Conservation (phyloP, 495 filamentous ascomycete genomes). For the Penicillium verhagenii region DNA sequence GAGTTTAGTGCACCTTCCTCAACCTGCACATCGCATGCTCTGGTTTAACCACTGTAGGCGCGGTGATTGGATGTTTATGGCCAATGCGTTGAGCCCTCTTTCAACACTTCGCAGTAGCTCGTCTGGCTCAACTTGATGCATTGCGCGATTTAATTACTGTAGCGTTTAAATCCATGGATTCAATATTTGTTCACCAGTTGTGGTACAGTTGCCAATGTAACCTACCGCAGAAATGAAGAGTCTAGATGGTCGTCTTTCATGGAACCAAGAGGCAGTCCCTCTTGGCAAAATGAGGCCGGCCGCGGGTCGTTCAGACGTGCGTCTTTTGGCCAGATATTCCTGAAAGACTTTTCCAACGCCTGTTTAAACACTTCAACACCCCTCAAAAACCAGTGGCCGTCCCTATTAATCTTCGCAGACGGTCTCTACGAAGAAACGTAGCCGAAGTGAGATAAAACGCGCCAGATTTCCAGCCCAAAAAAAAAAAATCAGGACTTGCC, state of each 20-base stretch:
- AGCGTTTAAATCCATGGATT: not conserved
- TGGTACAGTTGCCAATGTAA: not conserved
- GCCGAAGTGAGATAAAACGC: too few relatives aligned
- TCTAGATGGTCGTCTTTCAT: not conserved
- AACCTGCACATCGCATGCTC: not conserved
- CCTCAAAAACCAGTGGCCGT: too few relatives aligned
- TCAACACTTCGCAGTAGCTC: not conserved
- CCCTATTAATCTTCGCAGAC: too few relatives aligned
- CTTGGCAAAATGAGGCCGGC: not conserved
- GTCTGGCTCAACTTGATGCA: not conserved
- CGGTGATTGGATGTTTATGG: not conserved
- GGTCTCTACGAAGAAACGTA: too few relatives aligned
- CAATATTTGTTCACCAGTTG: not conserved
- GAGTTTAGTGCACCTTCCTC: not conserved
- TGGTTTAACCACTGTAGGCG: not conserved
- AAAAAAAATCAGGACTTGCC: conserved; percentile 1
- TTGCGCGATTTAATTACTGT: not conserved
- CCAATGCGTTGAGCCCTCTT: not conserved
- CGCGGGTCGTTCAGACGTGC: not conserved
- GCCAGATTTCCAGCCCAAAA: conserved; percentile 9
- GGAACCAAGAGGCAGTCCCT: not conserved
- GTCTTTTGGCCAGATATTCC: not conserved
- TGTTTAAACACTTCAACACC: not conserved
- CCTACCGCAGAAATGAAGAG: not conserved
- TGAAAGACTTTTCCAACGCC: not conserved